These are phyloP conservation scores for Xylaria sp. DNA, from an alignment of 2,329 filamentous ascomycete genomes.

Conservation along the genomic window DNA sequence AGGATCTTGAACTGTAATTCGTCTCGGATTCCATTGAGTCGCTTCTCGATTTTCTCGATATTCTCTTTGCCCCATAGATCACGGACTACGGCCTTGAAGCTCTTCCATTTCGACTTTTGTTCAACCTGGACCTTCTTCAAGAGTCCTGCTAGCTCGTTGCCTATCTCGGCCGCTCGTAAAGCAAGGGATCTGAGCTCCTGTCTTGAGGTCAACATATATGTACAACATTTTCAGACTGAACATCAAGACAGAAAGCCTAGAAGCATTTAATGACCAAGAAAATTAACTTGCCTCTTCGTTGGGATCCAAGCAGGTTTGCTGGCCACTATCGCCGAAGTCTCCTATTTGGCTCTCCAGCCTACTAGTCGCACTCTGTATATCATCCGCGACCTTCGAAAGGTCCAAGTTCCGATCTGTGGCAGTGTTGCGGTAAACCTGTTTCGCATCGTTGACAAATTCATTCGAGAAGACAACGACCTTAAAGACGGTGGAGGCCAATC, in stretches of 20 bases:
- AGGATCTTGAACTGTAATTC: constrained; percentile 25
- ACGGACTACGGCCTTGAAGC: constrained; percentile 12
- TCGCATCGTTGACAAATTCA: constrained; percentile 25
- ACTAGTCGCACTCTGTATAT: constrained; percentile 19
- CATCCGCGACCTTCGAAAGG: constrained; percentile 14
- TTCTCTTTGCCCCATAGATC: constrained; percentile 25
- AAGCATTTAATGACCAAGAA: neutral
- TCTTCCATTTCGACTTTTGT: constrained; percentile 25
- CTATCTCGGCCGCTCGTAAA: constrained; percentile 20
- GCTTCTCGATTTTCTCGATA: constrained; percentile 22
- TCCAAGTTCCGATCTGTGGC: constrained; percentile 24
- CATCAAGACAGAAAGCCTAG: neutral
- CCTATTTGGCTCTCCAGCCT: constrained; percentile 20
- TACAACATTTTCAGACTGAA: neutral
- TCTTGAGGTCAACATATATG: neutral
- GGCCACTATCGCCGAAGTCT: neutral
- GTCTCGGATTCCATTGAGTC: constrained; percentile 20
- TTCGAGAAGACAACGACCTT: constrained; percentile 26
- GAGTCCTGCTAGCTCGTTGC: constrained; percentile 17
- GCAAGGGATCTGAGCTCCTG: constrained; percentile 22
- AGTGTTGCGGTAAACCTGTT: constrained; percentile 28
- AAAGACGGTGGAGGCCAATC: constrained; percentile 21
- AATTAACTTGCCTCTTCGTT: constrained; percentile 16
- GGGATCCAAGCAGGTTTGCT: neutral
- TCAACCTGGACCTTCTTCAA: constrained; percentile 11